A percentile compares a stretch with the other conserved stretches of the same genome.
Conservation (phyloP, 257 asterid genomes). For the Prunella vulgaris region DNA sequence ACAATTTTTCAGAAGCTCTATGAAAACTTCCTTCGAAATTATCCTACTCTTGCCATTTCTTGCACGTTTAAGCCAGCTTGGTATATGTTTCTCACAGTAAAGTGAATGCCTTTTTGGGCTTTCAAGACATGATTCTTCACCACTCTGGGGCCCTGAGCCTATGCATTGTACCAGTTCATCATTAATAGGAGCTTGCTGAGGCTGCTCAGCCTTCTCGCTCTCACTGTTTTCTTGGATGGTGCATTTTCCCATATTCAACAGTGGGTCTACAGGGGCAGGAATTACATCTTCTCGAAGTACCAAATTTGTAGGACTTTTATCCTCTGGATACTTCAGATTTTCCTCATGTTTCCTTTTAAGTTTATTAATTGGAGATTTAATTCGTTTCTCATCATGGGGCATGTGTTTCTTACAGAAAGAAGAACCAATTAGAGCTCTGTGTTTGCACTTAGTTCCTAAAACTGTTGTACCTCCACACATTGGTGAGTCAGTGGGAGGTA, state of each 20-base stretch:
- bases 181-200: constrained; percentile 28
- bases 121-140: constrained; percentile 56
- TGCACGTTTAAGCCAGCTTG: constrained; percentile 99
- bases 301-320: constrained; percentile 31
- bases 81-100: constrained; percentile 89
- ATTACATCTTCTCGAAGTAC: constrained; percentile 35
- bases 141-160: constrained; percentile 56
- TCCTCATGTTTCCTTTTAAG: constrained; percentile 68
- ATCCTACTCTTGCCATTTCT: constrained; percentile 95
- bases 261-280: constrained; percentile 41
- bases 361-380: constrained; percentile 36
- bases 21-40: constrained; percentile 85
- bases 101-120: constrained; percentile 70
- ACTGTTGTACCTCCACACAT: constrained; percentile 99
- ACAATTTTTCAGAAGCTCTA: constrained; percentile 71
- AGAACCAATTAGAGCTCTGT: constrained; percentile 74
- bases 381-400: constrained; percentile 51
- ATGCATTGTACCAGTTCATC: constrained; percentile 55
- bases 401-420: constrained; percentile 97
- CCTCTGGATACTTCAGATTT: constrained; percentile 23
- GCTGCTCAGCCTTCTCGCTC: constrained; percentile 36
- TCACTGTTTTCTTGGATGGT: constrained; percentile 30
- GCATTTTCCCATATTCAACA: constrained; percentile 37
- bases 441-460: constrained; percentile 94
- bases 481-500: constrained; percentile 47